Base-by-base conservation (phyloP, 164 flowering plant genomes). In the Cinnamomum micranthum region DNA sequence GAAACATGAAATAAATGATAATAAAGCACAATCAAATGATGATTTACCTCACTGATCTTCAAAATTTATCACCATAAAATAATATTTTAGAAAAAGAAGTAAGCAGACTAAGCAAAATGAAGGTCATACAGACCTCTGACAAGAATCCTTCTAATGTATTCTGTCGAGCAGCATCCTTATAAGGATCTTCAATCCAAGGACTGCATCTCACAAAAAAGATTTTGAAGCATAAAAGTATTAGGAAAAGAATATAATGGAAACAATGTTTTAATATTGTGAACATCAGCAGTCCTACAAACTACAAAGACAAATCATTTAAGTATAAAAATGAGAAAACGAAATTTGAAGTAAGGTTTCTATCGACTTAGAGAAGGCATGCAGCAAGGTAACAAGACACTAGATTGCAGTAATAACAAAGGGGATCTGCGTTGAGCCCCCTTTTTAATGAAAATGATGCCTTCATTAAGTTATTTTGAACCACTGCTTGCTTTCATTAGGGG, bases 161-260 rank as follows among this genome's bases (percentile, higher is more conserved):
- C 86, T 77, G 91, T 80, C 86, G 90, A 0, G 92, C 95, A 75
- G 97, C 92, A 81, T 90, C 94, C 71, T 67, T 75, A 69, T 90
- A 96, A 23, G 95, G 94, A 75, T 86, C 84, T 74, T 87, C 97
- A 78, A 50, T 79, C 95, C 97, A 96, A 75, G 99, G 99, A 83
- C 93, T 91, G 76, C n/a, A 77, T 13, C 59, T 71, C 27, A 22
- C 4, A 64, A 64, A 64, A 64, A 64, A 5, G 22, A 64, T 55
- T 55, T 55, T 14, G 60, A 55, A 55, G n/a, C 2, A 55, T 55
- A 55, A 55, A 64, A 64, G 28, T 25, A 64, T 24, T 25, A 64
- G 28, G 12, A 64, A 64, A 24, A 22, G 25, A 64, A 64, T 64
- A 64, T 24, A 10, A 25, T 11, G 28, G 67, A 64, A 25, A 64